Evolutionary conservation across 2,329 filamentous ascomycete genomes (phyloP), one percentile per base, ranked within the genome.

Genomic region (Waltergamsia citrina): DNA sequence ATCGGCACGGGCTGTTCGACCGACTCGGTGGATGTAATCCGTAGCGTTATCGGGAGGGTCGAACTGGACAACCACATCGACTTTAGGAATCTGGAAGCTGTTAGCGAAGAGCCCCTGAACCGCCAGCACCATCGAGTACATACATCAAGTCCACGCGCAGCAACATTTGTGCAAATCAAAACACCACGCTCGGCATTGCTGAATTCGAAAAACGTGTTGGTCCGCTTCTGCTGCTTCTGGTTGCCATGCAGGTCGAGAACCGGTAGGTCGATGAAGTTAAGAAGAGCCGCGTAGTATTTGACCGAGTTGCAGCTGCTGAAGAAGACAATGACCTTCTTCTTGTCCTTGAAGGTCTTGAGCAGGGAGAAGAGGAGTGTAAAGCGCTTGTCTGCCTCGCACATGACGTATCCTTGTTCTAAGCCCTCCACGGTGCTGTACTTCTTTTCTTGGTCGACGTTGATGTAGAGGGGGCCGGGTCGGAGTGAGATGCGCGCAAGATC

Each of bases 191-290:
- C 79, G 14, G 88, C 69, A 42, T 73, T 73, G 57, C 67, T 70
- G 56, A 98, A 98, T 56, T 96, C 90, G 58, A 96, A 98, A 58
- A 98, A 98, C 1, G 87, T 94, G 54, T 93, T 94, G 17, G 92
- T 98, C n/a, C 92, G 84, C 60, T 94, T 94, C 61, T 95, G 87
- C 61, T 98, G 92, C 63, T 98, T 98, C 62, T 94, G 86, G 63
- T 98, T 95, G 45, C 87, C 92, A 57, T 93, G 85, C 7, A 94
- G 69, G 46, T 85, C 82, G 28, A 94, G 71, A 3, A 93, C 85
- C 5, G 84, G 87, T 26, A 95, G 72, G 57, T 96, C 92, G 50
- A 96, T 95, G 63, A 94, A 96, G 65, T 96, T 96, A 45, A 98
- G 77, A 19, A 98, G 75, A 57, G 96, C 88, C 18, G 85, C 78